Conservation (phyloP, 345 rosid species). For the Gossypium raimondii region DNA sequence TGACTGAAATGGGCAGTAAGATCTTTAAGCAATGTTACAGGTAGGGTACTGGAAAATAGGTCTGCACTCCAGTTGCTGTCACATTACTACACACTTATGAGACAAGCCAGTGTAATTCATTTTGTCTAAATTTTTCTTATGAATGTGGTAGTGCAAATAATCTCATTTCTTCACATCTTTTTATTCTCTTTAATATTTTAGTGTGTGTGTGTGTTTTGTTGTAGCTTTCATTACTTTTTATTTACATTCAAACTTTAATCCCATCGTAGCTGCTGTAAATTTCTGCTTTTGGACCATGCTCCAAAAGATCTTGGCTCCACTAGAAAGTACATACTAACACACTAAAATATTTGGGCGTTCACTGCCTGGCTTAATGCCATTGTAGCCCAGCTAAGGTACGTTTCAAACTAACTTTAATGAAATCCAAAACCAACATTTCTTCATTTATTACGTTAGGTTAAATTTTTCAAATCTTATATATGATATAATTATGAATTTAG, state of each 20-base stretch:
- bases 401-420: not conserved
- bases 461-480: not conserved
- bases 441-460: not conserved
- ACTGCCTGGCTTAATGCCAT: not conserved
- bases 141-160: not conserved
- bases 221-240: not conserved
- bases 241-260: not conserved
- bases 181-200: not conserved
- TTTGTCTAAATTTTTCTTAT: not conserved
- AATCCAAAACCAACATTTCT: not conserved
- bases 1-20: slow-evolving; percentile 8
- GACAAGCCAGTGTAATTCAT: not conserved
- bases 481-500: no score
- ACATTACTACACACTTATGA: not conserved
- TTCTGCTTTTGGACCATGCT: not conserved
- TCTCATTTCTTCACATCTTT: not conserved
- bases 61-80: not conserved
- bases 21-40: not conserved
- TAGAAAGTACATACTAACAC: no score
- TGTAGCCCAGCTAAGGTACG: not conserved
- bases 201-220: not conserved
- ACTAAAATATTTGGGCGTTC: not conserved
- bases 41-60: slow-evolving; percentile 3
- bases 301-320: not conserved
- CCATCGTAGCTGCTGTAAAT: not conserved